Evolutionary conservation across 768 basidiomycete genomes (phyloP).

Genomic region (Fistulinella prunicolor): DNA sequence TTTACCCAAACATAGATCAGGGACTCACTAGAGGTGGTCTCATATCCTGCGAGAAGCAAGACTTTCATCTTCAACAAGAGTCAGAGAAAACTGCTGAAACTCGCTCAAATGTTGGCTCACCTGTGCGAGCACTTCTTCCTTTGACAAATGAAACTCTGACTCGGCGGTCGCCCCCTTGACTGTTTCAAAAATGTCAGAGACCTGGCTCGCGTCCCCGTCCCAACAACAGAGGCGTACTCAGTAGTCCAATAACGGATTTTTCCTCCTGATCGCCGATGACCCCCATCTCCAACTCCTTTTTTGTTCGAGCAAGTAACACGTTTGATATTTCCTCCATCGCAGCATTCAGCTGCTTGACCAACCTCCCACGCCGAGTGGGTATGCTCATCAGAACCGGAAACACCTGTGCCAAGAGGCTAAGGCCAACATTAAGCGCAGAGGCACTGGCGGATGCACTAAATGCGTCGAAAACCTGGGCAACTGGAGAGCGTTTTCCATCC

Average conservation of each 20-base stretch:
- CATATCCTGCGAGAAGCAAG: conserved; percentile 22
- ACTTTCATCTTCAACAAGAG: conserved; percentile 17
- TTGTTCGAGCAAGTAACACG: conserved; percentile 36
- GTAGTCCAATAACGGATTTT: conserved; percentile 25
- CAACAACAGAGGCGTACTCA: conserved; percentile 21
- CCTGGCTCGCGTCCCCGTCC: neutral
- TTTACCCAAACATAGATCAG: neutral
- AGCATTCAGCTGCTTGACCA: conserved; percentile 28
- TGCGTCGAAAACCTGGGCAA: conserved; percentile 40
- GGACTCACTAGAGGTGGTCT: conserved; percentile 21
- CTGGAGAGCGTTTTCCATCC: conserved; percentile 43
- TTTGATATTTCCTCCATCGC: conserved; percentile 42
- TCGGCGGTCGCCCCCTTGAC: conserved; percentile 37
- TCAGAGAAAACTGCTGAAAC: neutral
- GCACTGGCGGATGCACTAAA: conserved; percentile 22
- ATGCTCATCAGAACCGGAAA: conserved; percentile 37
- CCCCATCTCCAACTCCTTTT: conserved; percentile 30
- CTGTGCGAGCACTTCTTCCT: conserved; percentile 29
- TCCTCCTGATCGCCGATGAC: conserved; percentile 20
- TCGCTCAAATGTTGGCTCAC: neutral
- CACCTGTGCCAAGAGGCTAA: conserved; percentile 37
- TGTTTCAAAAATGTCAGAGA: conserved; percentile 8
- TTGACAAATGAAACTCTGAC: conserved; percentile 23
- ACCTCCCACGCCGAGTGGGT: conserved; percentile 36
- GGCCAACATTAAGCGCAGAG: conserved; percentile 27